Base-by-base conservation (phyloP, 2,329 filamentous ascomycete species). In the Berkeleyomyces rouxiae region DNA sequence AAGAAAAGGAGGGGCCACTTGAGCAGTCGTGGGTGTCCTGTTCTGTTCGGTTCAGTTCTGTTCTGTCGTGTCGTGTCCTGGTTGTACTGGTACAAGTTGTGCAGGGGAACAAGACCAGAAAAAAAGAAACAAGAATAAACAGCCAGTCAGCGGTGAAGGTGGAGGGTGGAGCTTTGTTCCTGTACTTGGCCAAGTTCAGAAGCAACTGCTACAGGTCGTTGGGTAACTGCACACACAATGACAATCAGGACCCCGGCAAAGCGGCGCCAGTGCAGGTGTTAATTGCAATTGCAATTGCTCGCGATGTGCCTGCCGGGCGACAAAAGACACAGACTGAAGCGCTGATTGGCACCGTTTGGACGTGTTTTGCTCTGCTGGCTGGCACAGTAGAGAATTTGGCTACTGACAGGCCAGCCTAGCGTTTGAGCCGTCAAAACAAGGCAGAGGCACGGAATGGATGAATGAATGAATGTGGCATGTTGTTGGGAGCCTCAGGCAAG, bases 91-190 rank as follows among this genome's bases (percentile, higher is more conserved):
- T 23, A 23, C 23, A 23, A 23, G 23, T 23, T 53, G 51, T 39
- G 16, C 51, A 55, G 51, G 51, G 51, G 51, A 39, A 36, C 51
- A n/a, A 36, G 39, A 13, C 33, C 51, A 55, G 33, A 39, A 55
- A 55, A 55, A 55, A 53, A 39, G 49, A 33, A 55, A 55, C 33
- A 55, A 36, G 33, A 55, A 55, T 55, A 55, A 55, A 55, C 51
- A 55, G 51, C 51, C 33, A 55, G 51, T 39, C 51, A 55, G 51
- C 51, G 51, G 51, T 55, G 51, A 55, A 55, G 33, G 39, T 55
- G 13, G 51, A 31, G 13, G 51, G 51, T 55, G 51, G 51, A 55
- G 51, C 51, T 39, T 16, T 55, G 10, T 4, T 55, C n/a, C 43
- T 46, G 43, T 31, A 55, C 51, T n/a, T 37, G 51, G 36, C 33